These are phyloP conservation scores for Pythium phragmiticola DNA, from an alignment of 352 stramenopile genomes.

Conservation along the genomic window DNA sequence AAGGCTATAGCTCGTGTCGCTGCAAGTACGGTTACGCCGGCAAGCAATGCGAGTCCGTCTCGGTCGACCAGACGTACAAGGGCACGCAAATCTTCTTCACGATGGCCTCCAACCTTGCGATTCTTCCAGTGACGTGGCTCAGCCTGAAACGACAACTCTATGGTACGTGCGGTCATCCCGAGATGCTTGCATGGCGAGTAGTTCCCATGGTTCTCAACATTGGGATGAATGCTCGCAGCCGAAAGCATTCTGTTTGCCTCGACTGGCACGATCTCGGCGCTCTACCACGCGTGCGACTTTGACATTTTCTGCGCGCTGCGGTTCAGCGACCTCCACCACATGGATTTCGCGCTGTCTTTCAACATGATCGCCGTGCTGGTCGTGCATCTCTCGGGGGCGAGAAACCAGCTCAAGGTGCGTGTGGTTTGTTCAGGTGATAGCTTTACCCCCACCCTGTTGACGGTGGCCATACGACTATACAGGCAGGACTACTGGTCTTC, in stretches of 20 bases:
- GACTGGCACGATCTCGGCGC: constrained; percentile 26
- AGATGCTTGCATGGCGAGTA: too few species aligned
- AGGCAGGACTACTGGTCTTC: constrained; percentile 35
- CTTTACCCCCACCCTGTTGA: too few species aligned
- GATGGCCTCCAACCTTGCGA: constrained; percentile 32
- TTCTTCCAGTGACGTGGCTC: constrained; percentile 27
- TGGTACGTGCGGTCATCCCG: constrained; percentile 14
- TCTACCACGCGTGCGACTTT: constrained; percentile 38
- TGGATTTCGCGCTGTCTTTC: constrained; percentile 38
- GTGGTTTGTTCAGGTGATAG: too few species aligned
- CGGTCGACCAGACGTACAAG: constrained; percentile 24
- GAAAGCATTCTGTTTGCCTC: constrained; percentile 30
- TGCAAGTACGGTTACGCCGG: constrained; percentile 37
- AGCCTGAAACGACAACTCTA: constrained; percentile 30
- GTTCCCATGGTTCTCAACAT: too few species aligned
- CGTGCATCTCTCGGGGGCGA: constrained; percentile 36
- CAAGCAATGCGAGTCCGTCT: constrained; percentile 24
- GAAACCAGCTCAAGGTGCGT: constrained; percentile 35
- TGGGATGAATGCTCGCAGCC: neutral
- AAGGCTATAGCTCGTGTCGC: constrained; percentile 25
- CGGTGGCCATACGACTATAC: neutral
- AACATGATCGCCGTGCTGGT: constrained; percentile 33
- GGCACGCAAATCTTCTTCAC: constrained; percentile 29
- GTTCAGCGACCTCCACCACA: constrained; percentile 25
- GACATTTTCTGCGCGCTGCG: constrained; percentile 33